Conservation (phyloP, 1,139 yeast genomes). For the Diutina neorugosa region DNA sequence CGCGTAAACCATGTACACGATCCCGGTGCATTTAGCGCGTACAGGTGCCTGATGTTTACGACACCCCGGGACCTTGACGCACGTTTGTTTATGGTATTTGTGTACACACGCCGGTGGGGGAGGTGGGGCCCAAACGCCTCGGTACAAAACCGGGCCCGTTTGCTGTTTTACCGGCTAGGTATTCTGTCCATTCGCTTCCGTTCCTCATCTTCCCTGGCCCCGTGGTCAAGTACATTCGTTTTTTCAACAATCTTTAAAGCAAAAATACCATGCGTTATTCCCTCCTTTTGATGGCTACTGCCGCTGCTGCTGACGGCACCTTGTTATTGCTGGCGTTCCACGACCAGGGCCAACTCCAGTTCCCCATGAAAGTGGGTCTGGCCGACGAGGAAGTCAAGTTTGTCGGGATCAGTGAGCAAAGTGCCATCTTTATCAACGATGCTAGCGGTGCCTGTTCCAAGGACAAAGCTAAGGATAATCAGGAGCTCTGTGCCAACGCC, state of each 20-base stretch:
- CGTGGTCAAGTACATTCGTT: slow-evolving; percentile 2
- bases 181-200: not conserved
- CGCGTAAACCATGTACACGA: too few species aligned
- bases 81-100: not conserved
- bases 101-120: not conserved
- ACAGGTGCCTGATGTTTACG: not conserved
- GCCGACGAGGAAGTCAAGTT: not conserved
- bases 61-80: not conserved
- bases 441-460: not conserved
- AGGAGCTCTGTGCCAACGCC: not conserved
- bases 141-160: not conserved
- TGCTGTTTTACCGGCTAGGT: not conserved
- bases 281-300: not conserved
- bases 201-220: not conserved
- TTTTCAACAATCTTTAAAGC: too few species aligned
- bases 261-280: not conserved
- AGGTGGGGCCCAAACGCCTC: not conserved
- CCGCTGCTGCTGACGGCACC: not conserved
- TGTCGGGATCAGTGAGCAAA: not conserved
- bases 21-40: not conserved
- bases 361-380: not conserved
- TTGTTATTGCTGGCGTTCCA: not conserved
- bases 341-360: not conserved
- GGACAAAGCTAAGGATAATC: not conserved
- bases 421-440: not conserved